Base-by-base conservation (phyloP, 2,329 filamentous ascomycete genomes). In the Cordyceps pruinosa region DNA sequence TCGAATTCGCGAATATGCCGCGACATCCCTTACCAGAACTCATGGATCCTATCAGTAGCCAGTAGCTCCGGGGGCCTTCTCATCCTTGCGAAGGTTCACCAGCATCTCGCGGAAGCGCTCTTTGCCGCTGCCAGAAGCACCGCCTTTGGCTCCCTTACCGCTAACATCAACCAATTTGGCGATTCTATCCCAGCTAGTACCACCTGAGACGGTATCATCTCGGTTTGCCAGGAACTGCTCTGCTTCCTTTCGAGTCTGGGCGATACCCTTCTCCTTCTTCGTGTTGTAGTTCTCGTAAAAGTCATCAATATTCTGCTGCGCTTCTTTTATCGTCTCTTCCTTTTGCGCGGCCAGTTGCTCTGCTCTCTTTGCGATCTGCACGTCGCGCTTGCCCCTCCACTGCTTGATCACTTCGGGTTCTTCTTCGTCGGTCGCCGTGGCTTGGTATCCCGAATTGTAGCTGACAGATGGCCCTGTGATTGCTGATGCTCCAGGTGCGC, bases 241-340 rank as follows among this genome's bases (percentile, higher is more conserved):
- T 7, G 93, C 94, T 66, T 99, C 94, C 72, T 89, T 88, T 66
- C 87, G 85, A 57, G 93, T 94, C 77, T 96, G 90, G 23, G 87
- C 80, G 64, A 97, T 87, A 59, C 83, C 84, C 82, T 97, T 97
- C 72, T 99, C 94, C 72, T 94, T 93, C 78, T 97, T 96, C 73
- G 88, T 86, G 78, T 97, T 97, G 80, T 99, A 99, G 75, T 96
- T 97, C 70, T 97, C 92, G 79, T 99, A 99, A 76, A 97, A 99
- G 72, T 97, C 94, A 71, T 99, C 94, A 62, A 99, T 96, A 72
- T 95, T 94, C 70, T 92, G 83, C 69, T 91, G 90, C 12, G 94
- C 94, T 65, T 94, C 90, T 71, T 90, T 85, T 69, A 97, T 77
- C 2, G 91, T 97, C 71, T 93, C 86, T 61, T 84, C 83, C 71